phyloP scores from a whole-genome alignment of 139 green algal species.

The Picochlorum sp. region DNA sequence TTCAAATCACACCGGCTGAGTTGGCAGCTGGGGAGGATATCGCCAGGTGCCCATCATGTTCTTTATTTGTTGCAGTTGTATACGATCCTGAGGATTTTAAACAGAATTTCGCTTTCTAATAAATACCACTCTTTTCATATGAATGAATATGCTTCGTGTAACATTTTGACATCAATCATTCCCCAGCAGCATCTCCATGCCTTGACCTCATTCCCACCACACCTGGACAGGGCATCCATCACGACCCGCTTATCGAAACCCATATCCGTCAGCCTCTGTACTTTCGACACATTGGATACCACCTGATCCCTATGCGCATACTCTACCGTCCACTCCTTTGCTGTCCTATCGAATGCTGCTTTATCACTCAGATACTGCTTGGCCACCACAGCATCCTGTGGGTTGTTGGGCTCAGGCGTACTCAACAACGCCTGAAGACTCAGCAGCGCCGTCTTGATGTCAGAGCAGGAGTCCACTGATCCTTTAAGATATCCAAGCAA shows the following conservation, averaged over 20 bases:
- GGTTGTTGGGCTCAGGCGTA: constrained; percentile 88
- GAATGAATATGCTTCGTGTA: too few species aligned
- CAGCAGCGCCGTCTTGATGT: constrained; percentile 95
- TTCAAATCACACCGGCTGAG: constrained; percentile 82
- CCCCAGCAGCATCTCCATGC: constrained; percentile 68
- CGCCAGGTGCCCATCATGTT: constrained; percentile 88
- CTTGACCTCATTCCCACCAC: constrained; percentile 59
- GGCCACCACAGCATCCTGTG: constrained; percentile 93
- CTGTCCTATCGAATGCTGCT: constrained; percentile 52
- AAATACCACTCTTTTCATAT: neutral
- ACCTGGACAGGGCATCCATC: constrained; percentile 38
- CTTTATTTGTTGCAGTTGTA: constrained; percentile 86
- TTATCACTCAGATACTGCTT: constrained; percentile 71
- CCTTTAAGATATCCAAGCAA: constrained; percentile 97
- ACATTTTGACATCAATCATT: neutral
- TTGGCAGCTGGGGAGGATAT: constrained; percentile 82
- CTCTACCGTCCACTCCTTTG: constrained; percentile 50
- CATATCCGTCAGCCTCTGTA: constrained; percentile 69
- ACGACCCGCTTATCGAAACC: constrained; percentile 54
- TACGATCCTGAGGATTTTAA: constrained; percentile 70
- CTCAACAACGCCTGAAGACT: constrained; percentile 88
- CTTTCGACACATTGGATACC: constrained; percentile 25
- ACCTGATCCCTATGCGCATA: constrained; percentile 25
- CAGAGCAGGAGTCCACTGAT: constrained; percentile 94
- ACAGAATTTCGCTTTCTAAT: neutral